Conservation (phyloP, 306 rosid genomes). For the Cicer chorassanicum region DNA sequence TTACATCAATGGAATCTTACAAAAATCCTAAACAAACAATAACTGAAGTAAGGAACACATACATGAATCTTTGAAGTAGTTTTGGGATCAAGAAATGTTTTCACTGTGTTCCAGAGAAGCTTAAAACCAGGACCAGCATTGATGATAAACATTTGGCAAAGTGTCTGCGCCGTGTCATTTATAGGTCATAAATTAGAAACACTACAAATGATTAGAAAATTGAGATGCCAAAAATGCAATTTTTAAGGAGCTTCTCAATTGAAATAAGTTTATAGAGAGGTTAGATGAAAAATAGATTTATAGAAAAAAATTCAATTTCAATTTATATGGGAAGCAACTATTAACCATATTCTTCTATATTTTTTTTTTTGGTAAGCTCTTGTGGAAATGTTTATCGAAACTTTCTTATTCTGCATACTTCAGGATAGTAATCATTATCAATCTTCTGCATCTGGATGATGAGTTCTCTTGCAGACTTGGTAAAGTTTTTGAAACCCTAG, state of each 20-base stretch:
- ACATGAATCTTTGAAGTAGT: slow-evolving; percentile 86
- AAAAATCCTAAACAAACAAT: not conserved
- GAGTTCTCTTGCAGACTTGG: slow-evolving; percentile 78
- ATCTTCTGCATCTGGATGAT: slow-evolving; percentile 76
- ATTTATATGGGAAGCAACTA: not conserved
- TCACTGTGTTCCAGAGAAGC: slow-evolving; percentile 83
- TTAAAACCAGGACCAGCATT: slow-evolving; percentile 94
- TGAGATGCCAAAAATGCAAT: slow-evolving; percentile 4
- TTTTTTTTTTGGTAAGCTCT: not conserved
- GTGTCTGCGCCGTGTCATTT: slow-evolving; percentile 65
- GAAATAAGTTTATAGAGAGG: not conserved
- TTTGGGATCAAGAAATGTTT: slow-evolving; percentile 81
- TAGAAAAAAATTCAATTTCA: not conserved
- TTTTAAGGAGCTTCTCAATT: slow-evolving; percentile 2
- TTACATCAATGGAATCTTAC: slow-evolving; percentile 19
- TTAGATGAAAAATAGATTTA: not conserved
- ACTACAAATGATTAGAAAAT: slow-evolving; percentile 4
- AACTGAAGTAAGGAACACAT: slow-evolving; percentile 44
- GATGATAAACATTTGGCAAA: slow-evolving; percentile 76
- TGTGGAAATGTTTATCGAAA: not conserved
- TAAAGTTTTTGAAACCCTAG: slow-evolving; percentile 82
- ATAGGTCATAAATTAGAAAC: slow-evolving; percentile 36
- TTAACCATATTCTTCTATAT: not conserved
- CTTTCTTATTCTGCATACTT: slow-evolving; percentile 56
- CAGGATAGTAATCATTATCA: slow-evolving; percentile 90